Evolutionary conservation across 2,329 filamentous ascomycete genomes (phyloP), one percentile per base, ranked within the genome.

Genomic region (Colletotrichum orchidophilum): DNA sequence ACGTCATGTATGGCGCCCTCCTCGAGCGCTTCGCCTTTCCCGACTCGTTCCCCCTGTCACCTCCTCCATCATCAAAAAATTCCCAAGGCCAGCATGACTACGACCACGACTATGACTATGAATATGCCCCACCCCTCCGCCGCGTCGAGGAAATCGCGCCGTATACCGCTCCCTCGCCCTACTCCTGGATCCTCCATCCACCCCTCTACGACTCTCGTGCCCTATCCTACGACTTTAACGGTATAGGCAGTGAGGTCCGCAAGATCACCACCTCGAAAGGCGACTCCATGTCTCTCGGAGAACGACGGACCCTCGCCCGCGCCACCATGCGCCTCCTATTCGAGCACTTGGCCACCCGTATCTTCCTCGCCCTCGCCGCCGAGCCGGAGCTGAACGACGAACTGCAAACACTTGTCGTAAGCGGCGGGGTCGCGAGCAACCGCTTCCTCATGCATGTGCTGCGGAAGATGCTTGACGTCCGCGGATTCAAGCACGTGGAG

Each of bases 371-470:
- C 1, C 83, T 97, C 11, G 77, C 82, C 13, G 78, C 79, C 63
- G 73, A 73, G 13, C 76, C 78, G 2, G 74, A 73, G 21, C 75
- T 80, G 35, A 66, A 70, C n/a, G 72, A 79, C 50, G 50, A 33
- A 29, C 21, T 91, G 8, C 81, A 83, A 9, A 92, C 92, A 1
- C 83, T 98, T 5, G 94, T 98, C 11, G 87, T 98, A 4, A 93
- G 94, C 49, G 96, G 96, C 33, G 96, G 96, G 27, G 96, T 99
- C 7, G 96, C 96, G 8, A 92, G 93, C 62, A 98, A 98, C 80
- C 81, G 82, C 61, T 98, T 93, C 79, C 84, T 99, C 52, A 88
- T 91, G 79, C 87, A 91, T 76, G 87, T 98, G 53, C 78, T 90
- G 64, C 81, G 85, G 39, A 72, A 79, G 7, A 83, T 85, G 54